Percentiles rank a stretch among this genome's conserved stretches.
phyloP scores from a whole-genome alignment of 345 rosid species.

The Syzygium aromaticum region DNA sequence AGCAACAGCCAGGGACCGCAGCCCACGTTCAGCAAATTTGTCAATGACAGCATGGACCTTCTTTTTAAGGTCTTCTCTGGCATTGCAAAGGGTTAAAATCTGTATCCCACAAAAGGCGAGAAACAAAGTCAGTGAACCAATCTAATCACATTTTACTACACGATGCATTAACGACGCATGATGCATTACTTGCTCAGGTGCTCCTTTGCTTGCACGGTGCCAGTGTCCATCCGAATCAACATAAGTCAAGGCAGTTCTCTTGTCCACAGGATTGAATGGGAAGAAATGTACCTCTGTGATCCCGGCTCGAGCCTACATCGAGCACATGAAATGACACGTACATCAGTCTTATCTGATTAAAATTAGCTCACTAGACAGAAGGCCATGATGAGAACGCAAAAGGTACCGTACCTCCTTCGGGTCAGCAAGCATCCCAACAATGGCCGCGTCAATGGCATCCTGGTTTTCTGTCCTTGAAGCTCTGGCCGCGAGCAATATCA shows the following conservation, averaged over 20 bases:
- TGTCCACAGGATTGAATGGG: slow-evolving; percentile 82
- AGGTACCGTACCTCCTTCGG: slow-evolving; percentile 51
- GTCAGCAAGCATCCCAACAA: slow-evolving; percentile 82
- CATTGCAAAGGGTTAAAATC: slow-evolving; percentile 54
- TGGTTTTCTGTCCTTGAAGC: slow-evolving; percentile 87
- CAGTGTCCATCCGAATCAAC: slow-evolving; percentile 58
- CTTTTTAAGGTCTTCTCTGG: slow-evolving; percentile 48
- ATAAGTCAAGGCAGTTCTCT: slow-evolving; percentile 74
- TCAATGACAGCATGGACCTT: slow-evolving; percentile 52
- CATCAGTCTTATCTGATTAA: background rate
- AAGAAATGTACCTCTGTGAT: slow-evolving; percentile 70
- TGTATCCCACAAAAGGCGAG: slow-evolving; percentile 6
- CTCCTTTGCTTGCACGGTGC: slow-evolving; percentile 88
- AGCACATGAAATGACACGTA: background rate
- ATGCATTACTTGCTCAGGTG: slow-evolving; percentile 72
- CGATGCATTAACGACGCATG: background rate
- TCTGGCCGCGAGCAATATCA: slow-evolving; percentile 65
- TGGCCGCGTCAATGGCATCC: slow-evolving; percentile 88
- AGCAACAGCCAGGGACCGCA: slow-evolving; percentile 68
- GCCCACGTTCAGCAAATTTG: slow-evolving; percentile 75
- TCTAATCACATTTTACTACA: background rate
- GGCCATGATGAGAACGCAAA: background rate
- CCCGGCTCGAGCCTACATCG: slow-evolving; percentile 61
- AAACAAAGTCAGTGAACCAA: background rate
- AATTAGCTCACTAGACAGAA: background rate